Percentiles rank a stretch among this genome's conserved stretches.
Evolutionary conservation across 495 filamentous ascomycete species (phyloP).

Genomic region (Cenococcum geophilum): DNA sequence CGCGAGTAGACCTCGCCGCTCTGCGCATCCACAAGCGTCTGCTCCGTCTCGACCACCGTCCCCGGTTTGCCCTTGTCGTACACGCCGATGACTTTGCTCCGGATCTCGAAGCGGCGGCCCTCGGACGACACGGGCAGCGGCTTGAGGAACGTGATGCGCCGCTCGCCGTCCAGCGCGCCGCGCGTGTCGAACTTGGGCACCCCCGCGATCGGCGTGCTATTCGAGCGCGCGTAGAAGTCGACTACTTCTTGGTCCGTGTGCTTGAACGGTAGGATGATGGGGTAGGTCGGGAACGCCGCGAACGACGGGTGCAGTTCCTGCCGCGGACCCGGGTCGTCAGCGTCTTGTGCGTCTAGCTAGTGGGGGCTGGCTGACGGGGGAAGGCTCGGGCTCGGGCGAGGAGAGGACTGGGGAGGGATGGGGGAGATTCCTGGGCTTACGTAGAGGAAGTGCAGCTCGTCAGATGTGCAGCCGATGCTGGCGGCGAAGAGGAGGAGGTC

Average conservation of each 20-base stretch:
- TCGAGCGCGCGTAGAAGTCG: slow-evolving; percentile 70
- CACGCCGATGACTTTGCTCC: slow-evolving; percentile 74
- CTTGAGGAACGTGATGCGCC: slow-evolving; percentile 69
- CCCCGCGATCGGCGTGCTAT: slow-evolving; percentile 58
- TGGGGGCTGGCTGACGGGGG: not conserved
- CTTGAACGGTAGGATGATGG: slow-evolving; percentile 82
- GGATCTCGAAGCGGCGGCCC: slow-evolving; percentile 68
- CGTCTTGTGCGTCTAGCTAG: too few relatives aligned
- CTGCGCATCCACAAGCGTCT: slow-evolving; percentile 62
- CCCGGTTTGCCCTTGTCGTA: slow-evolving; percentile 89
- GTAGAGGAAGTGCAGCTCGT: slow-evolving; percentile 88
- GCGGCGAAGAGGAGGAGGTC: slow-evolving; percentile 82
- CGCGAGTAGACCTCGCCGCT: slow-evolving; percentile 67
- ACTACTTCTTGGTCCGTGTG: slow-evolving; percentile 68
- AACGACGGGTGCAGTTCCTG: slow-evolving; percentile 81
- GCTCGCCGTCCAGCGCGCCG: slow-evolving; percentile 79
- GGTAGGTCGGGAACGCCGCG: slow-evolving; percentile 79
- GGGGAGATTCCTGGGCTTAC: slow-evolving; percentile 41
- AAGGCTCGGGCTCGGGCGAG: not conserved
- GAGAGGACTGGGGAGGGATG: too few relatives aligned
- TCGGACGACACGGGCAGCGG: slow-evolving; percentile 65
- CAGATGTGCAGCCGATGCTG: slow-evolving; percentile 73
- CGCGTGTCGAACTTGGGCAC: slow-evolving; percentile 71
- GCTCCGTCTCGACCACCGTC: slow-evolving; percentile 74
- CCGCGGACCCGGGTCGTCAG: too few relatives aligned